phyloP scores from a whole-genome alignment of 2,329 filamentous ascomycete genomes.

The Drechslerella stenobrocha region DNA sequence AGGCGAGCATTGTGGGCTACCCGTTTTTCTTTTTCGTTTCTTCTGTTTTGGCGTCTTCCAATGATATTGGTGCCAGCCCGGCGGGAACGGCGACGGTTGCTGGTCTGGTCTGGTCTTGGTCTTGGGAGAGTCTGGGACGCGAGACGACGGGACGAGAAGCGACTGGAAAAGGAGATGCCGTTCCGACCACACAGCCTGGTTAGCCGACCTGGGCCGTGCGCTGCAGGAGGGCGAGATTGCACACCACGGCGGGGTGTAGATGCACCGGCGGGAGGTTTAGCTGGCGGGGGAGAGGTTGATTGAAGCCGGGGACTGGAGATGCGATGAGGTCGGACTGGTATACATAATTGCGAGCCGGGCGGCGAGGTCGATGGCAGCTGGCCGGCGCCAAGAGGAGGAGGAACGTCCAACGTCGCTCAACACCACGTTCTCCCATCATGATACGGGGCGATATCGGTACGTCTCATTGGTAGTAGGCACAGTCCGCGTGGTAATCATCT shows the following conservation, averaged over 20 bases:
- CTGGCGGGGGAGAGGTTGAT: no score
- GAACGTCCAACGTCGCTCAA: constrained; percentile 4
- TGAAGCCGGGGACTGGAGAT: no score
- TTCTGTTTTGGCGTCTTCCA: neutral
- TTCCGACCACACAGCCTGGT: constrained; percentile 26
- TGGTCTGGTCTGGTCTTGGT: no score
- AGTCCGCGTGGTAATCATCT: no score
- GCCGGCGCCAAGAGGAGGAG: neutral
- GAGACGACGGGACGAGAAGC: constrained; percentile 23
- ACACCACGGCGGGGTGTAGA: constrained; percentile 28
- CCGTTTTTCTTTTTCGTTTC: neutral
- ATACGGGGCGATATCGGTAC: no score
- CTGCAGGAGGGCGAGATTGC: constrained; percentile 26
- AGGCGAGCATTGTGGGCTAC: no score
- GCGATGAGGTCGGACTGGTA: no score
- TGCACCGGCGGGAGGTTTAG: no score
- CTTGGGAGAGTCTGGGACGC: constrained; percentile 31
- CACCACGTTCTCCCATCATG: neutral
- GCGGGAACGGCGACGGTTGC: constrained; percentile 18
- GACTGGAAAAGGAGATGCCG: constrained; percentile 44
- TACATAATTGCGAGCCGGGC: no score
- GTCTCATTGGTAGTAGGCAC: no score
- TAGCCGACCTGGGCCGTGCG: constrained; percentile 37
- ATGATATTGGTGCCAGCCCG: constrained; percentile 56
- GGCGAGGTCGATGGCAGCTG: neutral